Base-by-base conservation (phyloP, 2,329 filamentous ascomycete species). In the Aspergillus piperis region DNA sequence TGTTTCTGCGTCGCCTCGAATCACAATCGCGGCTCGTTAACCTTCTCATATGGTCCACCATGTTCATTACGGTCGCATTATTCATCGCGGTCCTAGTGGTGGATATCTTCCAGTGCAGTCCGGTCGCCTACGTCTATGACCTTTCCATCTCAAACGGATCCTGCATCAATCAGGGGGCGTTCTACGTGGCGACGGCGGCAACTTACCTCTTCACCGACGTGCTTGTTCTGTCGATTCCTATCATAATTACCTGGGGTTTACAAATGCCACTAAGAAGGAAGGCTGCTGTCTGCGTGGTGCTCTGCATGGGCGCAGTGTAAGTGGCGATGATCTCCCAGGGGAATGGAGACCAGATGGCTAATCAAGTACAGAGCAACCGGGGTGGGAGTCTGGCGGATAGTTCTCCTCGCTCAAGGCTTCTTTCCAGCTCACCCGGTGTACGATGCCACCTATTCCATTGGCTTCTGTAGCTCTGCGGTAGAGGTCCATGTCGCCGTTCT, bases 151-250 rank as follows among this genome's bases (percentile, higher is more conserved):
- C 57, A 15, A 62, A 60, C 11, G 68, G 69, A 0, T 66, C 59
- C n/a, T 75, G 71, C 47, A 67, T 74, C 39, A 56, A 72, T n/a
- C 67, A 70, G 38, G 66, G 63, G 13, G 64, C 56, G 1, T 73
- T 75, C 53, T 73, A 67, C 48, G 66, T 74, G 1, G 64, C 66
- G 2, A 70, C 66, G 0, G 70, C 68, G 1, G 68, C 65, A 3
- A 49, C 70, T 1, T 68, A 71, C 36, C 64, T 75, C n/a, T 66
- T 74, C 54, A 74, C 72, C 2, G 72, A 75, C 27, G 13, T 71
- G 1, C 57, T 74, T 38, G 68, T 75, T 1, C 53, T 75, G 2
- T 62, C 67, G 0, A 70, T 75, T 7, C 73, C 73, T 1, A 66
- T 68, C n/a, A 64, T 71, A 19, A 73, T 75, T 21, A 72, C 68